Base-by-base conservation (phyloP, 2,329 filamentous ascomycete genomes). In the Aspergillus sp. region DNA sequence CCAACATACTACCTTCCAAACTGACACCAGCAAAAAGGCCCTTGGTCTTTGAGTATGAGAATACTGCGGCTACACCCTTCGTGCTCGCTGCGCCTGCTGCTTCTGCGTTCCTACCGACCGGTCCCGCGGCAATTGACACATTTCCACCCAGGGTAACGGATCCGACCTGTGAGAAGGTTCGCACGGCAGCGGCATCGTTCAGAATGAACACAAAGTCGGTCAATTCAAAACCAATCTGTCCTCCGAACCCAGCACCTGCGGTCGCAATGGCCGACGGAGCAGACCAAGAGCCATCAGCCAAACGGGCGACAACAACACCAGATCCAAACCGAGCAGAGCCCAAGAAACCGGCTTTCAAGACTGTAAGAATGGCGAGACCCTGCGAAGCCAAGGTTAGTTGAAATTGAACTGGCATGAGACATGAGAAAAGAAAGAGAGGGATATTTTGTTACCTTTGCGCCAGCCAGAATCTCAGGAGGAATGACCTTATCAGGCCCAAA, bases 401-500 rank as follows among this genome's bases (percentile, higher is more conserved):
- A 27, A 19, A 19, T 19, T 19, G 19, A 19, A 19, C 19, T 19
- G 2, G 19, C 4, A 19, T 19, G 19, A 19, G 4, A 19, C 19
- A 19, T 19, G 19, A 19, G 2, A 19, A 19, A 19, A 19, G 19
- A 19, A 48, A 38, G 40, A 41, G 37, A 39, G 43, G 26, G 39
- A 13, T 11, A 35, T 13, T 10, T 39, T 13, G 53, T 47, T 71
- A 89, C 86, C 82, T 98, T 96, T 60, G 93, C 93, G 67, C 88
- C 88, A 52, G 86, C 86, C 58, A 98, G 83, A 57, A 98, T 79
- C 41, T 85, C 80, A 6, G 91, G 90, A 39, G 93, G 93, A 58
- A 98, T 98, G 65, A 98, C 84, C 70, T 97, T 97, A 69, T 97
- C 93, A 44, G 93, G 91, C 5, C 91, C 90, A 67, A 97, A 95